Percentiles rank a stretch among this genome's conserved stretches.
Evolutionary conservation across 768 basidiomycete species (phyloP).

Genomic region (Dictyophora rubrovolvata): DNA sequence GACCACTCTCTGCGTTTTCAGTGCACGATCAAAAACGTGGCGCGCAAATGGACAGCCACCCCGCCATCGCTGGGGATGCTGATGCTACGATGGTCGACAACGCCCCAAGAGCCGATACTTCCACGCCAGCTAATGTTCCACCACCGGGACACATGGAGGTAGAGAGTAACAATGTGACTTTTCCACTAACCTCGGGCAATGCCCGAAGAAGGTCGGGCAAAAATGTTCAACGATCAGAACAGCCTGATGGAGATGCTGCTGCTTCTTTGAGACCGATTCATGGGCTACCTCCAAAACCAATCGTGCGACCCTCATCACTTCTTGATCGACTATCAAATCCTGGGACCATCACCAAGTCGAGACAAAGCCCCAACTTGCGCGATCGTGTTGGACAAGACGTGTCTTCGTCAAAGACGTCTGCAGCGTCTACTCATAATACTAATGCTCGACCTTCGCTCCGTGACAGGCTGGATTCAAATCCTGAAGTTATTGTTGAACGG

Average conservation of each 20-base stretch:
- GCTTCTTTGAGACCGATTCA: background rate
- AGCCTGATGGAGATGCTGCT: no score
- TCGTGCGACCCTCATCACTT: background rate
- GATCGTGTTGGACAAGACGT: background rate
- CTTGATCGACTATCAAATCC: background rate
- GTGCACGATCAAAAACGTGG: no score
- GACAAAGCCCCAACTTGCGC: background rate
- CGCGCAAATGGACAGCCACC: background rate
- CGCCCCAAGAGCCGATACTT: background rate
- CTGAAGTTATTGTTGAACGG: background rate
- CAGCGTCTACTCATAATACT: no score
- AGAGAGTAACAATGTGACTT: background rate
- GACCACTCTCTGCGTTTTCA: background rate
- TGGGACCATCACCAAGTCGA: background rate
- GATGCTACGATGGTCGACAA: background rate
- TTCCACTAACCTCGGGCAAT: background rate
- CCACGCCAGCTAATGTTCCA: background rate
- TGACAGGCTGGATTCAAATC: background rate
- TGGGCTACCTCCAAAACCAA: background rate
- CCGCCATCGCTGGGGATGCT: background rate
- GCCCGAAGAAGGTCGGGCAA: background rate
- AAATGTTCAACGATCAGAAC: background rate
- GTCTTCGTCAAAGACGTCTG: background rate
- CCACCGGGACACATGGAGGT: background rate
- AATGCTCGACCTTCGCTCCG: background rate